These are phyloP conservation scores for Hypoxylon sp. DNA, from an alignment of 2,329 filamentous ascomycete species.

Conservation along the genomic window DNA sequence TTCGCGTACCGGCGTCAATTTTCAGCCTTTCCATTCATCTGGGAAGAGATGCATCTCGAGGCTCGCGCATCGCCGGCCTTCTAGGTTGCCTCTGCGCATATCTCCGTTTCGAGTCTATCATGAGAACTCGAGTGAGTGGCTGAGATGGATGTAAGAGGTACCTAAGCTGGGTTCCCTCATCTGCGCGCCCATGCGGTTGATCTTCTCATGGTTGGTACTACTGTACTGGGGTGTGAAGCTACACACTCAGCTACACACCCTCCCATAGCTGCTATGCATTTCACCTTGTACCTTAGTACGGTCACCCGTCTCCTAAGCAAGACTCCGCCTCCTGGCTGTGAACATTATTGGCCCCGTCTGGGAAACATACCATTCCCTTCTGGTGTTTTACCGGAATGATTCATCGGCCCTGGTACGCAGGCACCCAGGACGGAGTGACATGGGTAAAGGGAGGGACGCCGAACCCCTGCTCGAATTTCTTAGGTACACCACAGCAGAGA, in stretches of 20 bases:
- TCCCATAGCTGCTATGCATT: constrained; percentile 22
- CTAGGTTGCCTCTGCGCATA: constrained; percentile 17
- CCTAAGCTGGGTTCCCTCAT: constrained; percentile 33
- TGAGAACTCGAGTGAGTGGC: constrained; percentile 33
- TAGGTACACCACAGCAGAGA: constrained; percentile 44
- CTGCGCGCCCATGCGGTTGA: constrained; percentile 28
- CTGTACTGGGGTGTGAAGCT: constrained; percentile 34
- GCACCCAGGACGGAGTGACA: constrained; percentile 41
- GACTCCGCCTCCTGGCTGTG: constrained; percentile 50
- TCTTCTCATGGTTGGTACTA: constrained; percentile 23
- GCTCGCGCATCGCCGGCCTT: constrained; percentile 15
- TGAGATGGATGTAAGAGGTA: constrained; percentile 24
- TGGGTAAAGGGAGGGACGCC: constrained; percentile 39
- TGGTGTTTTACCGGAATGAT: constrained; percentile 48
- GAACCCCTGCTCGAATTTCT: constrained; percentile 45
- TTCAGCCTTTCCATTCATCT: constrained; percentile 20
- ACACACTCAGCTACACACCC: constrained; percentile 38
- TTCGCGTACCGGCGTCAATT: not conserved
- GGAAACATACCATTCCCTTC: constrained; percentile 51
- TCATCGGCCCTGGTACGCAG: constrained; percentile 48
- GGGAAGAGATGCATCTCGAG: constrained; percentile 8
- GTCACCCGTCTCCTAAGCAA: constrained; percentile 45
- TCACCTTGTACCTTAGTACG: constrained; percentile 44
- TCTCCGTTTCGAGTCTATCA: constrained; percentile 28
- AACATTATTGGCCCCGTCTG: constrained; percentile 43